Evolutionary conservation across 2,329 filamentous ascomycete genomes (phyloP).

Genomic region (Cadophora malorum): DNA sequence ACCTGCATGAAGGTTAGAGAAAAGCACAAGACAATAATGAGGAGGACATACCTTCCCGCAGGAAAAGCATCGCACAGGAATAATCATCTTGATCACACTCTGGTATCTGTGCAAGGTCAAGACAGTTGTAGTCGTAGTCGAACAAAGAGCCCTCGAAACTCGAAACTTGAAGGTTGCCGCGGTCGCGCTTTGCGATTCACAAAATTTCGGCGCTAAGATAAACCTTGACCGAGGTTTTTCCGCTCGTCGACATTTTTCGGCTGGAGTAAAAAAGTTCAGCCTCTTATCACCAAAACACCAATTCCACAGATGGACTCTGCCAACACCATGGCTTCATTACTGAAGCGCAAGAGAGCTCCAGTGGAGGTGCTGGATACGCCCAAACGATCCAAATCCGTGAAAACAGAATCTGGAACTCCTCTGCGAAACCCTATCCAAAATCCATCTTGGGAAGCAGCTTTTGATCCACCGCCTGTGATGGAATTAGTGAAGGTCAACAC

Average conservation of each 20-base stretch:
- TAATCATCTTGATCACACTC: constrained; percentile 79
- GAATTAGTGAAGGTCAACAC: constrained; percentile 37
- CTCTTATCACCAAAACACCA: constrained; percentile 23
- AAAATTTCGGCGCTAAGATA: constrained; percentile 24
- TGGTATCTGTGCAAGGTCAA: not conserved
- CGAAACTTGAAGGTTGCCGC: constrained; percentile 14
- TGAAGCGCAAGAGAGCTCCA: constrained; percentile 47
- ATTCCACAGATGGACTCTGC: constrained; percentile 40
- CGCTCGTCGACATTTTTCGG: constrained; percentile 18
- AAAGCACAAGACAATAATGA: constrained; percentile 2
- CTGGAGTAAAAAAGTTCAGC: constrained; percentile 32
- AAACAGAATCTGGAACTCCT: constrained; percentile 27
- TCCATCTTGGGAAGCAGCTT: constrained; percentile 41
- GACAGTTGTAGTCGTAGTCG: constrained; percentile 6
- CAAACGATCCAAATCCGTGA: constrained; percentile 42
- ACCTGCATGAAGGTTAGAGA: constrained; percentile 63
- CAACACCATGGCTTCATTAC: constrained; percentile 45
- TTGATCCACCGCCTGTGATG: constrained; percentile 32
- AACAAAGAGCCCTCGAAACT: constrained; percentile 6
- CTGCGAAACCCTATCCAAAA: constrained; percentile 28
- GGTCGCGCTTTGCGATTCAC: constrained; percentile 13
- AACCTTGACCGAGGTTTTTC: constrained; percentile 2
- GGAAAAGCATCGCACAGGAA: constrained; percentile 97
- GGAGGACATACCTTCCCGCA: constrained; percentile 83
- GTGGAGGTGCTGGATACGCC: constrained; percentile 41